Evolutionary conservation across 495 filamentous ascomycete genomes (phyloP).

Genomic region (Hyaloscypha hepaticicola): DNA sequence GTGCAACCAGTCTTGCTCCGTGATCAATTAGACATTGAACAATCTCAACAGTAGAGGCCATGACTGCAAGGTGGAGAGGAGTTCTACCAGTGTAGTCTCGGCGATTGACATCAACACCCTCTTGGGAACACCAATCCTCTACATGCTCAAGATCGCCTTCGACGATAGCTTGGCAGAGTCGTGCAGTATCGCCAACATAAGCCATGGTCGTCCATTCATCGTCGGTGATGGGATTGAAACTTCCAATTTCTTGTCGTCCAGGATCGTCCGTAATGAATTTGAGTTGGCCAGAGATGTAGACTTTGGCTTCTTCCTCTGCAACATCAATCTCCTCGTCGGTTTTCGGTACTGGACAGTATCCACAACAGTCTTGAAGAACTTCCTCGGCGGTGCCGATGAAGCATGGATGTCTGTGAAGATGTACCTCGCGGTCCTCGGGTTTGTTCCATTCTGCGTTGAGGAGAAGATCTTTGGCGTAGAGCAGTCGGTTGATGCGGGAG

Average conservation of each 20-base stretch:
- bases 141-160: slow-evolving; percentile 65
- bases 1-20: slow-evolving; percentile 67
- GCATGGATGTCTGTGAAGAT: slow-evolving; percentile 77
- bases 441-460: slow-evolving; percentile 87
- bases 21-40: slow-evolving; percentile 69
- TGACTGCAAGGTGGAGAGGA: slow-evolving; percentile 72
- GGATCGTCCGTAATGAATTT: slow-evolving; percentile 76
- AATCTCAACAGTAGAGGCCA: slow-evolving; percentile 62
- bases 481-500: slow-evolving; percentile 70
- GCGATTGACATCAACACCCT: slow-evolving; percentile 38
- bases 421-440: slow-evolving; percentile 63
- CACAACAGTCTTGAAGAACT: slow-evolving; percentile 77
- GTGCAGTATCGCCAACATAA: slow-evolving; percentile 69
- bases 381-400: slow-evolving; percentile 67
- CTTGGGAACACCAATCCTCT: slow-evolving; percentile 62
- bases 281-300: slow-evolving; percentile 67
- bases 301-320: slow-evolving; percentile 67
- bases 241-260: slow-evolving; percentile 68
- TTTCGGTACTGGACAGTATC: slow-evolving; percentile 64
- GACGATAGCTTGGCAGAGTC: slow-evolving; percentile 74
- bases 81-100: slow-evolving; percentile 79
- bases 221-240: slow-evolving; percentile 77
- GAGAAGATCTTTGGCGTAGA: slow-evolving; percentile 77
- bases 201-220: slow-evolving; percentile 81
- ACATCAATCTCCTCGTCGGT: slow-evolving; percentile 69